Conservation (phyloP, 2,329 filamentous ascomycete genomes). For the Fusarium bactridioides region DNA sequence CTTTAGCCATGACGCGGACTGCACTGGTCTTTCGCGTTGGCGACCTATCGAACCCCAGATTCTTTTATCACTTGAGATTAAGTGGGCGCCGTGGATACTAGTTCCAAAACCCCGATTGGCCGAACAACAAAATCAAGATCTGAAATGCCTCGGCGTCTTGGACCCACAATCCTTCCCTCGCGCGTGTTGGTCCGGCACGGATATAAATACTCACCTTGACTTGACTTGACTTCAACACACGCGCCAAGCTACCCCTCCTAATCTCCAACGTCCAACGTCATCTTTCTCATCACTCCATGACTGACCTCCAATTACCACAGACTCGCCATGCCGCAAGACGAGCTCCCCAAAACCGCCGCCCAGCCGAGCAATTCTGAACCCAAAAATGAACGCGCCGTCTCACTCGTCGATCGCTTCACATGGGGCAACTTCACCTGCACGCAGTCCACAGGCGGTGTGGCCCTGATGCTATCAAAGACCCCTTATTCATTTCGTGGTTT, state of each 20-base stretch:
- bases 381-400: neutral
- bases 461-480: neutral
- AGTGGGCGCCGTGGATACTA: neutral
- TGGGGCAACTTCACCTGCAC: constrained; percentile 9
- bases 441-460: neutral
- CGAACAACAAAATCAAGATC: neutral
- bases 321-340: neutral
- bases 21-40: neutral
- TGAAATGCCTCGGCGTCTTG: neutral
- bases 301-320: rapidly evolving
- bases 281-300: neutral
- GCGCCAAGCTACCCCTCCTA: neutral
- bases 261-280: neutral
- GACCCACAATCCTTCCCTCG: neutral
- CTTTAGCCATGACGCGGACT: no score
- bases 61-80: neutral
- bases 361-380: neutral
- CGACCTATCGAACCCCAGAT: neutral
- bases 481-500: neutral
- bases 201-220: neutral
- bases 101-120: neutral
- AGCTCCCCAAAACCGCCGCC: neutral
- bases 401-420: neutral
- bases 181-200: neutral
- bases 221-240: neutral